Percentiles rank a stretch among this genome's conserved stretches.
Conservation (phyloP, 495 filamentous ascomycete genomes). For the Saxophila tyrrhenica region DNA sequence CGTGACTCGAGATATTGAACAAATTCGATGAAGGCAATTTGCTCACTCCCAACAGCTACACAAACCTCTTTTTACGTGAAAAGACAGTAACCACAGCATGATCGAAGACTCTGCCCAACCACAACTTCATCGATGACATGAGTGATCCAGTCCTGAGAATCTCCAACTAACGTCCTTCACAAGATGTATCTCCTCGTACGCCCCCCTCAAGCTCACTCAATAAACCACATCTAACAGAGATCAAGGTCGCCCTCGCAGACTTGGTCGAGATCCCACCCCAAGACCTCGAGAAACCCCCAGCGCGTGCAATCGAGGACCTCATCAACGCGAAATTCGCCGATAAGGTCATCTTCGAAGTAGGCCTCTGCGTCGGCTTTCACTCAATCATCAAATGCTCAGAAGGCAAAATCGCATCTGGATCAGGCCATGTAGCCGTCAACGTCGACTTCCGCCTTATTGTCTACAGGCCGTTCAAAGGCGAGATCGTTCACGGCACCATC, state of each 20-base stretch:
- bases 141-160: too few relatives aligned
- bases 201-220: background rate
- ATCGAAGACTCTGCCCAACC: background rate
- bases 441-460: constrained; percentile 89
- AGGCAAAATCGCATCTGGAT: constrained; percentile 82
- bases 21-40: background rate
- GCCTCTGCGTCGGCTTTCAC: constrained; percentile 83
- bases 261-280: constrained; percentile 80
- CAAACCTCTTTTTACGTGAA: too few relatives aligned
- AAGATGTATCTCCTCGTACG: constrained; percentile 20
- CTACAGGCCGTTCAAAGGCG: constrained; percentile 87
- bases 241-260: constrained; percentile 65
- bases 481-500: constrained; percentile 76
- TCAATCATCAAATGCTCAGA: constrained; percentile 79
- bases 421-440: constrained; percentile 82
- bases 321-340: constrained; percentile 95
- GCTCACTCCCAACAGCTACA: background rate
- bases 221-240: background rate
- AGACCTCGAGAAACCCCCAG: constrained; percentile 70
- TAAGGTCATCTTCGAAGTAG: constrained; percentile 71
- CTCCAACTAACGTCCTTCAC: too few relatives aligned
- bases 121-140: background rate
- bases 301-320: constrained; percentile 75
- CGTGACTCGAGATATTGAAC: background rate
- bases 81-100: background rate